Conservation (phyloP, 768 basidiomycete genomes). For the Vararia minispora region DNA sequence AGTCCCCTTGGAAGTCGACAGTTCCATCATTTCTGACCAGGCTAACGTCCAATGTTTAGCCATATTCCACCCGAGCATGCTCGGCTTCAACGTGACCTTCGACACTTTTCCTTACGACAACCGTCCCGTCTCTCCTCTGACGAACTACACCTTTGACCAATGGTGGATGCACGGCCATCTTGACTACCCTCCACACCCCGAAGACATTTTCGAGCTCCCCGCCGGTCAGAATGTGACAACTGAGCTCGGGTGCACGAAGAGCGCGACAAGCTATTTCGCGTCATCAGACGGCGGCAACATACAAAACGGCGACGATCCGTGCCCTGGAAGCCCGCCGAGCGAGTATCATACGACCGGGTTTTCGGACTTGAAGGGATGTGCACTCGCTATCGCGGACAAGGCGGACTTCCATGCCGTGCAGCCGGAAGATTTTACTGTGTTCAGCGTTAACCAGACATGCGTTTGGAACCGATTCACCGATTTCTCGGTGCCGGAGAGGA, state of each 20-base stretch:
- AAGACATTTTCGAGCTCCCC: conserved; percentile 48
- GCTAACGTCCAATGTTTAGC: too few species aligned
- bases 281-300: conserved; percentile 43
- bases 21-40: too few species aligned
- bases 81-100: conserved; percentile 54
- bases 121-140: conserved; percentile 38
- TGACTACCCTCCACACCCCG: conserved; percentile 40
- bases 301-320: conserved; percentile 39
- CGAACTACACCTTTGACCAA: conserved; percentile 27
- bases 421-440: conserved; percentile 62
- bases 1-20: too few species aligned
- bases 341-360: conserved; percentile 47
- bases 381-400: conserved; percentile 70
- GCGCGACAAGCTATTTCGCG: conserved; percentile 44
- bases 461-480: conserved; percentile 63
- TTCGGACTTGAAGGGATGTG: conserved; percentile 50
- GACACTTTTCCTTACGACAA: conserved; percentile 49
- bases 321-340: conserved; percentile 31
- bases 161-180: conserved; percentile 61
- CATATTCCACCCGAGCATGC: conserved; percentile 51
- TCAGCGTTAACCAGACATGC: conserved; percentile 67
- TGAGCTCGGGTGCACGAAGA: conserved; percentile 50
- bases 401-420: conserved; percentile 41
- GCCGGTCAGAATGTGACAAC: conserved; percentile 43
- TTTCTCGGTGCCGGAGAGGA: conserved; percentile 52